Evolutionary conservation across 106 monocot genomes (phyloP).

Genomic region (Gastrodia elata): DNA sequence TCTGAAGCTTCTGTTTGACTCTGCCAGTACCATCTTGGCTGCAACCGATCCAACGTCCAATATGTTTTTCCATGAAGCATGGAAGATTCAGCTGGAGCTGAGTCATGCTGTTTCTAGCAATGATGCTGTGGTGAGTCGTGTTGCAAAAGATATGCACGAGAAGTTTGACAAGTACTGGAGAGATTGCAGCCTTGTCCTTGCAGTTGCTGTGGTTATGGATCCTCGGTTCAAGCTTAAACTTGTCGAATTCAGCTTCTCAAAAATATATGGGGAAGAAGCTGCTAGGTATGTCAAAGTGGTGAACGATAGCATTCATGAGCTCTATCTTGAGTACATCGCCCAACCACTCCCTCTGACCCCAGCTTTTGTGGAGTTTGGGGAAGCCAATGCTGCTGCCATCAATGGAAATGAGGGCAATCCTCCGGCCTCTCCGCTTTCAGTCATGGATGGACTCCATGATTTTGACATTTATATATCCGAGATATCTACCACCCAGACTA

Average conservation of each 20-base stretch:
- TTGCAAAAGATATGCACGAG: slow-evolving; percentile 71
- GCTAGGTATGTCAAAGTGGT: slow-evolving; percentile 61
- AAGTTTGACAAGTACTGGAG: slow-evolving; percentile 97
- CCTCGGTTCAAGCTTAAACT: slow-evolving; percentile 98
- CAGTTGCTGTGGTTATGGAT: slow-evolving; percentile 92
- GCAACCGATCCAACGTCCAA: slow-evolving; percentile 62
- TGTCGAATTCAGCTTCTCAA: slow-evolving; percentile 83
- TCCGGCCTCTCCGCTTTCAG: not conserved
- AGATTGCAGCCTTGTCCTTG: slow-evolving; percentile 74
- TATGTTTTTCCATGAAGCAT: slow-evolving; percentile 87
- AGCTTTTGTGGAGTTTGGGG: slow-evolving; percentile 47
- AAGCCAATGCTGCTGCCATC: slow-evolving; percentile 4
- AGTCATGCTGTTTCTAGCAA: slow-evolving; percentile 32
- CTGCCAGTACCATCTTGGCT: slow-evolving; percentile 45
- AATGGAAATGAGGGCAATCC: slow-evolving; percentile 14
- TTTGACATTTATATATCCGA: slow-evolving; percentile 84
- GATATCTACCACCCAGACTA: slow-evolving; percentile 34
- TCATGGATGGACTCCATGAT: slow-evolving; percentile 53
- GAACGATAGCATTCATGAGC: slow-evolving; percentile 57
- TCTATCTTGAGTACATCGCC: slow-evolving; percentile 58
- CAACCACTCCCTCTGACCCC: slow-evolving; percentile 47
- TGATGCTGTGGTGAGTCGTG: slow-evolving; percentile 29
- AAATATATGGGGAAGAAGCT: slow-evolving; percentile 79
- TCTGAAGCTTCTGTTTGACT: slow-evolving; percentile 69
- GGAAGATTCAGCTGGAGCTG: slow-evolving; percentile 78